phyloP scores from a whole-genome alignment of 1,284 basidiomycete species.

The Heliocybe sulcata region DNA sequence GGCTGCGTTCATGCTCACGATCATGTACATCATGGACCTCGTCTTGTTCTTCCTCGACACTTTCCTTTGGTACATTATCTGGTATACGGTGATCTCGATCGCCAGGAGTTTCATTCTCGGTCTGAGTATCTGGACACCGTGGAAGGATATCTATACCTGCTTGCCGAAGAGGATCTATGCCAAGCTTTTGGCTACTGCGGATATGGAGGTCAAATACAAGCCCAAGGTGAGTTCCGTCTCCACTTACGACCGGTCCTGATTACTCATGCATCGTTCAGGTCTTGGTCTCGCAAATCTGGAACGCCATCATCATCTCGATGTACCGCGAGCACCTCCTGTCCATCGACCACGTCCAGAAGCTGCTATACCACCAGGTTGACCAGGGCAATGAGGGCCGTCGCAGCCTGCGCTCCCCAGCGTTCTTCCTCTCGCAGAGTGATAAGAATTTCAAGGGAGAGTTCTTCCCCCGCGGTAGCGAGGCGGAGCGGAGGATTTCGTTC shows the following conservation, averaged over 20 bases:
- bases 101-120: conserved; percentile 84
- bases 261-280: conserved; percentile 43
- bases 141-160: conserved; percentile 91
- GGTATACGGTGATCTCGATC: conserved; percentile 94
- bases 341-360: conserved; percentile 91
- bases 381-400: conserved; percentile 77
- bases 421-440: conserved; percentile 90
- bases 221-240: conserved; percentile 63
- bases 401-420: conserved; percentile 85
- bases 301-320: conserved; percentile 99
- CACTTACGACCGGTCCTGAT: neutral
- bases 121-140: conserved; percentile 94
- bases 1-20: conserved; percentile 84
- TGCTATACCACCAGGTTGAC: conserved; percentile 93
- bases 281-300: conserved; percentile 96
- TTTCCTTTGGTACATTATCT: conserved; percentile 96
- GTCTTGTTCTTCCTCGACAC: conserved; percentile 95
- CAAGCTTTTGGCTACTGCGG: conserved; percentile 83
- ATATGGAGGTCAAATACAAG: conserved; percentile 97
- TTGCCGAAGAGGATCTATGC: conserved; percentile 93
- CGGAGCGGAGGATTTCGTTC: conserved; percentile 93
- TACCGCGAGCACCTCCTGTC: conserved; percentile 95
- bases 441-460: conserved; percentile 84
- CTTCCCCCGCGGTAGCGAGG: conserved; percentile 89
- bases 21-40: conserved; percentile 97